Evolutionary conservation across 139 green algal species (phyloP).

Genomic region (Eudorina sp.): DNA sequence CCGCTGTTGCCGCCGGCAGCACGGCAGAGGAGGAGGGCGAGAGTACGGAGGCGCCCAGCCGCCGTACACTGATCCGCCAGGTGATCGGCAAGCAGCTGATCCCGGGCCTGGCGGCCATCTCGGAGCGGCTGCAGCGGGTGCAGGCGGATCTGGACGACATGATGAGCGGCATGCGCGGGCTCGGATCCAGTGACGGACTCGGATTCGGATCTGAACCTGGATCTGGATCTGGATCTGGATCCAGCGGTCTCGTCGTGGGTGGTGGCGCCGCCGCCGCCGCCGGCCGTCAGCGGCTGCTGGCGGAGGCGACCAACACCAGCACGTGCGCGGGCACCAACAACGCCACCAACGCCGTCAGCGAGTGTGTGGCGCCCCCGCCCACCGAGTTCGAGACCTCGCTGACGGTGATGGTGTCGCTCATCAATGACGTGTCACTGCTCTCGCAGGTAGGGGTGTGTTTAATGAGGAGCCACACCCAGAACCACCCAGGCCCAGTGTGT

Average conservation of each 20-base stretch:
- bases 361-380: neutral
- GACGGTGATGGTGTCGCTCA: slow-evolving; percentile 13
- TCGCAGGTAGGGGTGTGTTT: too few relatives aligned
- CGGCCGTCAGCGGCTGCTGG: neutral
- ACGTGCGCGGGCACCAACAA: slow-evolving; percentile 25
- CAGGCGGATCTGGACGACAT: neutral
- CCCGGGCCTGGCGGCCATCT: neutral
- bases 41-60: neutral
- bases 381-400: neutral
- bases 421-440: slow-evolving; percentile 12
- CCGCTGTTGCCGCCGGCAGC: too few relatives aligned
- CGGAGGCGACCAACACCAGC: neutral
- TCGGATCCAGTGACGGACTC: too few relatives aligned
- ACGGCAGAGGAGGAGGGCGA: too few relatives aligned
- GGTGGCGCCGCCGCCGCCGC: neutral
- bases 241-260: too few relatives aligned
- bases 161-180: neutral
- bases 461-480: too few relatives aligned
- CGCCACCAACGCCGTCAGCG: neutral
- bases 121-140: neutral
- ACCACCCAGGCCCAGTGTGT: too few relatives aligned
- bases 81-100: neutral
- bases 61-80: neutral
- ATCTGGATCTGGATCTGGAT: too few relatives aligned
- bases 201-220: too few relatives aligned